Conservation (phyloP, 805 yeast species). For the Nakazawaea wyomingensis region DNA sequence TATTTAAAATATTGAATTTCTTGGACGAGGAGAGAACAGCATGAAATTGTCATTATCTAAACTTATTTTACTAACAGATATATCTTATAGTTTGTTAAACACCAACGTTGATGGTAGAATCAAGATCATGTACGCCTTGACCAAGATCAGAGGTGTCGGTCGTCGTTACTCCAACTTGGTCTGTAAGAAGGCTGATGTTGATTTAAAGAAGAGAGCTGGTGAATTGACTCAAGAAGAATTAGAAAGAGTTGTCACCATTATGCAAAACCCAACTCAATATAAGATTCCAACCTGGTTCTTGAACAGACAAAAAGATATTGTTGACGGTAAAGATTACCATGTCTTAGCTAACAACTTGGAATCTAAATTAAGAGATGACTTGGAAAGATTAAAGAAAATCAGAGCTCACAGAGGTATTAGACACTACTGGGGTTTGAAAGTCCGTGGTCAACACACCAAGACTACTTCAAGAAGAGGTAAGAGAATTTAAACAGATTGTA, state of each 20-base stretch:
- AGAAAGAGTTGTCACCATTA: constrained; percentile 98
- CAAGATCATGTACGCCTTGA: constrained; percentile 99
- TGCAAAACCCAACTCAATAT: constrained; percentile 99
- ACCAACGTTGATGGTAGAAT: constrained; percentile 99
- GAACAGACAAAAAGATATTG: constrained; percentile 98
- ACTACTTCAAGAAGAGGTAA: constrained; percentile 97
- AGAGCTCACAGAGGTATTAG: constrained; percentile 99
- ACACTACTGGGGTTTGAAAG: constrained; percentile 99
- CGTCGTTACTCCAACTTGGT: constrained; percentile 99
- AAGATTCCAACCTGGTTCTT: constrained; percentile 99
- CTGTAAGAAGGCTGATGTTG: constrained; percentile 99
- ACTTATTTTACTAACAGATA: constrained; percentile 29
- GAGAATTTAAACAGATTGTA: constrained; percentile 17
- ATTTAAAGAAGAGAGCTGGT: constrained; percentile 98
- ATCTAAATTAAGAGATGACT: constrained; percentile 99
- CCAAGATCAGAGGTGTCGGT: constrained; percentile 99
- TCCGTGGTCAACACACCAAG: constrained; percentile 99
- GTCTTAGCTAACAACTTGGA: constrained; percentile 98
- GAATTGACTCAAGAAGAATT: constrained; percentile 99
- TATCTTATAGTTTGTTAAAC: constrained; percentile 80
- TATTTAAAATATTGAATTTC: too few species aligned
- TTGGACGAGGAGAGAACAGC: too few species aligned
- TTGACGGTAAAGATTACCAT: constrained; percentile 99
- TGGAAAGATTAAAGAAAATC: constrained; percentile 99
- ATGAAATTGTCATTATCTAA: too few species aligned